These are phyloP conservation scores for Nicotiana sylvestris DNA, from an alignment of 257 asterid species.

Conservation along the genomic window DNA sequence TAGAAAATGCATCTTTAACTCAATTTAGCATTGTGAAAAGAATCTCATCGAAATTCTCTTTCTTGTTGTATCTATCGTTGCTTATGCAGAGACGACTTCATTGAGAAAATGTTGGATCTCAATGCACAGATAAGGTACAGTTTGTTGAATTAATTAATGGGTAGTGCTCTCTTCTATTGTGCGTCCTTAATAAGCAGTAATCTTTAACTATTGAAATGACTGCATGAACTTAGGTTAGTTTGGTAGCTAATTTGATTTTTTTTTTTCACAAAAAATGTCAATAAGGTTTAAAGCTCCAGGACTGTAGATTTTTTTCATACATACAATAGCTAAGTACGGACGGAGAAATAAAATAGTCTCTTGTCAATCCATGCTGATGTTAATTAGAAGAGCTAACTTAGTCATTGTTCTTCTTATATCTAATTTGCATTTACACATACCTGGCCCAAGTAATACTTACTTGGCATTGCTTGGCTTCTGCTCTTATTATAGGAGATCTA, in stretches of 20 bases:
- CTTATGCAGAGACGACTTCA: conserved; percentile 60
- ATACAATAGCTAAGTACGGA: neutral
- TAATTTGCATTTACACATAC: neutral
- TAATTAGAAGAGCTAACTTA: neutral
- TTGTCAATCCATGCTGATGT: neutral
- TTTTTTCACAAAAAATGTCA: neutral
- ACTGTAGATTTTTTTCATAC: neutral
- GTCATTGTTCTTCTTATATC: neutral
- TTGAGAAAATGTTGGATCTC: conserved; percentile 59
- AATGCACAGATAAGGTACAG: conserved; percentile 59
- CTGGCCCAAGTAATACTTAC: neutral
- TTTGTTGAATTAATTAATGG: neutral
- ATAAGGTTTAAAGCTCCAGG: neutral
- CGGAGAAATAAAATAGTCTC: neutral
- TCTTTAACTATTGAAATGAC: neutral
- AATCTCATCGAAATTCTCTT: neutral
- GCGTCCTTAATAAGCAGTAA: neutral
- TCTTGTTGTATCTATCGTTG: conserved; percentile 6
- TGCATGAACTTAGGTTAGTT: neutral
- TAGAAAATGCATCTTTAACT: neutral
- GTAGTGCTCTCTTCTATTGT: neutral
- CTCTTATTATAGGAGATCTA: neutral
- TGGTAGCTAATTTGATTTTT: neutral
- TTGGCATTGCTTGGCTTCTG: neutral
- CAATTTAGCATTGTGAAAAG: neutral